Conservation (phyloP, 345 rosid genomes). For the Eucalyptus sp. region DNA sequence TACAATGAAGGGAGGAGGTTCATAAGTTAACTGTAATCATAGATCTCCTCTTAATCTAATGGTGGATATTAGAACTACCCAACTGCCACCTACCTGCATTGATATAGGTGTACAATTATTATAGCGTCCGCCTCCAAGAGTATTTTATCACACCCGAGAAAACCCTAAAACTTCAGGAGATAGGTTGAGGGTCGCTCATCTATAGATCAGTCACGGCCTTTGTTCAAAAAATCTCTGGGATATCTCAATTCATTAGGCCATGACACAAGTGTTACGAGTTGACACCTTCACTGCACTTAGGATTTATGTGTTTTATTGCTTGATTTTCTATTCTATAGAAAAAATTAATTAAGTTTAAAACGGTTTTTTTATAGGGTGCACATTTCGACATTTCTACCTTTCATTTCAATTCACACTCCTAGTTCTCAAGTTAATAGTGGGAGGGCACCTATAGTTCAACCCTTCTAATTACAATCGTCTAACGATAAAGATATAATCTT, state of each 20-base stretch:
- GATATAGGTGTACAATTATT: too few species aligned
- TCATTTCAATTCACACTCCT: background rate
- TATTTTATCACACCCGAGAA: too few species aligned
- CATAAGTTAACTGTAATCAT: too few species aligned
- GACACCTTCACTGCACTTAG: background rate
- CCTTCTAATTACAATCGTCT: background rate
- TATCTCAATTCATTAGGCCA: too few species aligned
- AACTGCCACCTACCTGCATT: too few species aligned
- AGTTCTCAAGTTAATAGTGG: background rate
- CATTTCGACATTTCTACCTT: background rate
- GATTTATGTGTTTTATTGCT: background rate
- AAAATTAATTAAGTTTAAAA: background rate
- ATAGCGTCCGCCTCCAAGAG: rapidly evolving
- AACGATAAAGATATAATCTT: background rate
- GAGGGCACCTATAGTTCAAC: background rate
- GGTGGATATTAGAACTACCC: too few species aligned
- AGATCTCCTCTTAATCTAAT: too few species aligned
- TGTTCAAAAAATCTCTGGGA: too few species aligned
- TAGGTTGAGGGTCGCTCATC: too few species aligned
- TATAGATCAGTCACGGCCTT: too few species aligned
- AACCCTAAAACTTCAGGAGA: too few species aligned
- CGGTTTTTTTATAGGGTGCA: background rate
- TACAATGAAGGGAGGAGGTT: too few species aligned
- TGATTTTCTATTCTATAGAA: background rate
- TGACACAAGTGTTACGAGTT: background rate